phyloP scores from a whole-genome alignment of 257 asterid species.

The Salvia rosmarinus region DNA sequence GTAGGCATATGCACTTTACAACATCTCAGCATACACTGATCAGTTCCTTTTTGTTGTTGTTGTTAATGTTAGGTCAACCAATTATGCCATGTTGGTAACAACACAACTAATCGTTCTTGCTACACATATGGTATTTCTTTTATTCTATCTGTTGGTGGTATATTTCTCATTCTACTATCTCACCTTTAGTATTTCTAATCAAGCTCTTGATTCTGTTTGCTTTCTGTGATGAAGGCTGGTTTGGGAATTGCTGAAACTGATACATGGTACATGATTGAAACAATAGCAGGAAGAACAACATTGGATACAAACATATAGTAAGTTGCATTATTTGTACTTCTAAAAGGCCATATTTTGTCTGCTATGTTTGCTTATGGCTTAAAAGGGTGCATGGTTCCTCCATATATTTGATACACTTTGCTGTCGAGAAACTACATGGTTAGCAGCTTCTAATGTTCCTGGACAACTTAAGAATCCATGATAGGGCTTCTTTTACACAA shows the following conservation, averaged over 20 bases:
- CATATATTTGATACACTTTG: constrained; percentile 1
- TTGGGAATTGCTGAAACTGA: constrained; percentile 91
- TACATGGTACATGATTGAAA: constrained; percentile 92
- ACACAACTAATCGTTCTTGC: constrained; percentile 84
- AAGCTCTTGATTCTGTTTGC: constrained; percentile 30
- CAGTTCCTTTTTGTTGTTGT: constrained; percentile 34
- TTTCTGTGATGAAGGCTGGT: constrained; percentile 69
- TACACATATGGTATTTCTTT: constrained; percentile 74
- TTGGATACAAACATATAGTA: constrained; percentile 92
- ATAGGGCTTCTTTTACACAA: neutral
- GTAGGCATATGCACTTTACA: neutral
- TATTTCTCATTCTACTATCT: constrained; percentile 21
- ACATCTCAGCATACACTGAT: constrained; percentile 5
- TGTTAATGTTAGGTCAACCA: constrained; percentile 73
- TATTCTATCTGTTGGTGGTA: constrained; percentile 26
- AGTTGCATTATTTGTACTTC: constrained; percentile 47
- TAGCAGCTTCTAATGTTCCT: neutral
- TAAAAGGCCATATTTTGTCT: constrained; percentile 24
- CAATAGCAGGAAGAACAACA: constrained; percentile 90
- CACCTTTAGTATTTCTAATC: constrained; percentile 10
- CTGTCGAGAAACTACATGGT: neutral
- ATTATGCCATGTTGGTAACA: constrained; percentile 88
- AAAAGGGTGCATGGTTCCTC: constrained; percentile 20
- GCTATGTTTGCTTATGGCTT: too few relatives aligned
- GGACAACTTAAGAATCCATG: neutral